phyloP scores from a whole-genome alignment of 2,329 filamentous ascomycete species.

The Alternaria viburni region DNA sequence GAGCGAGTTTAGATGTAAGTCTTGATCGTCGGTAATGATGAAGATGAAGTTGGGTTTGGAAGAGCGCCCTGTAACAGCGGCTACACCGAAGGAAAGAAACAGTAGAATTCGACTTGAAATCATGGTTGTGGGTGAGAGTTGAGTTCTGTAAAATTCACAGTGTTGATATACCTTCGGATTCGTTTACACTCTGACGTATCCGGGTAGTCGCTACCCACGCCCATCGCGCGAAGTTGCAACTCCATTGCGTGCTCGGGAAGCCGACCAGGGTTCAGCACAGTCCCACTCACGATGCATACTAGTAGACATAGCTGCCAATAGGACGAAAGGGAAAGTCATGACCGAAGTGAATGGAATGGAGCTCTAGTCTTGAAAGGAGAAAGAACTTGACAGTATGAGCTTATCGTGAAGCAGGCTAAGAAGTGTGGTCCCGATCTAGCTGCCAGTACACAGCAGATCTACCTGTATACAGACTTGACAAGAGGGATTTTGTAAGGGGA shows the following conservation, averaged over 20 bases:
- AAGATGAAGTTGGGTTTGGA: constrained; percentile 65
- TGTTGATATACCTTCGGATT: neutral
- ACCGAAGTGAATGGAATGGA: neutral
- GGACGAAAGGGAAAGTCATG: neutral
- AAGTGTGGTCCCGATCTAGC: neutral
- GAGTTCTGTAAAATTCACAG: neutral
- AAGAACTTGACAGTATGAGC: neutral
- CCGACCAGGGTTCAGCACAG: neutral
- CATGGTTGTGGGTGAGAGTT: neutral
- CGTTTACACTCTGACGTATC: neutral
- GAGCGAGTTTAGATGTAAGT: constrained; percentile 66
- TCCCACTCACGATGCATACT: neutral
- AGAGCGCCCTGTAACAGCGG: constrained; percentile 1
- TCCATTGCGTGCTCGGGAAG: constrained; percentile 1
- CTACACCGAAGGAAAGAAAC: neutral
- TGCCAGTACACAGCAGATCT: neutral
- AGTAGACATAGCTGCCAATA: neutral
- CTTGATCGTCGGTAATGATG: constrained; percentile 73
- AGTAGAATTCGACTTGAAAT: neutral
- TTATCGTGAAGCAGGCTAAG: neutral
- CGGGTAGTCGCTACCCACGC: neutral
- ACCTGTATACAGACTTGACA: neutral
- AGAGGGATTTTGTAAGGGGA: too few species aligned
- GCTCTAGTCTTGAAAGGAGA: neutral
- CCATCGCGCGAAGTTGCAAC: neutral